Evolutionary conservation across 768 basidiomycete genomes (phyloP), one percentile per base, ranked within the genome.

Genomic region (Mycena maculata): DNA sequence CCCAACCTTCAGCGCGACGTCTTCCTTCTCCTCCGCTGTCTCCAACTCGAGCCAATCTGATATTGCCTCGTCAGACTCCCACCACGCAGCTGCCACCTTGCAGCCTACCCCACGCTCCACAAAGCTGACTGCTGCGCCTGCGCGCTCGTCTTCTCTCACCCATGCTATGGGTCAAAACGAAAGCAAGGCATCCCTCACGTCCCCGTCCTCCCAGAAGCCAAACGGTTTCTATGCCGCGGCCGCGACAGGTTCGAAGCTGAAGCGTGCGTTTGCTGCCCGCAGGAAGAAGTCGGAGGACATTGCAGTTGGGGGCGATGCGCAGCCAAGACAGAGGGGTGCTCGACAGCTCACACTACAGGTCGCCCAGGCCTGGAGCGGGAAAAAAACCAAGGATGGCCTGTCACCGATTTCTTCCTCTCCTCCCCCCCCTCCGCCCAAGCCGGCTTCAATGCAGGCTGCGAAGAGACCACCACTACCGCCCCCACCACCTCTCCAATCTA

Each of bases 271-370:
- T 71, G 87, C 79, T 45, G 81, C 75, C 22, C 83, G 88, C 49
- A 80, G 87, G 65, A 90, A 88, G 80, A 87, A 86, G 74, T 83
- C 87, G 9, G 86, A 86, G 71, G 86, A 87, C 72, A 76, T 54
- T 73, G 56, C 74, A 76, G 20, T 25, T 76, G 57, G 76, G 79
- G 33, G 62, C 66, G 31, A 74, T 48, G 28, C 60, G 36, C 71
- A 65, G 59, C 65, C 73, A 68, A 76, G 70, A 66, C 76, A 65
- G 75, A 67, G 74, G 74, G 70, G 73, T 53, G 64, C 76, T 52
- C 79, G 79, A 63, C 75, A 81, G 62, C 77, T 83, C 52, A 77
- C 80, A 23, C 77, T 82, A 62, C 76, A 85, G 53, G 82, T 86
- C n/a, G 80, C 84, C 60, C 83, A 84, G 68, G 83, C 84, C 42